A percentile compares a stretch with the other conserved stretches of the same genome.
phyloP scores from a whole-genome alignment of 768 basidiomycete species.

The Paxillus involutus region DNA sequence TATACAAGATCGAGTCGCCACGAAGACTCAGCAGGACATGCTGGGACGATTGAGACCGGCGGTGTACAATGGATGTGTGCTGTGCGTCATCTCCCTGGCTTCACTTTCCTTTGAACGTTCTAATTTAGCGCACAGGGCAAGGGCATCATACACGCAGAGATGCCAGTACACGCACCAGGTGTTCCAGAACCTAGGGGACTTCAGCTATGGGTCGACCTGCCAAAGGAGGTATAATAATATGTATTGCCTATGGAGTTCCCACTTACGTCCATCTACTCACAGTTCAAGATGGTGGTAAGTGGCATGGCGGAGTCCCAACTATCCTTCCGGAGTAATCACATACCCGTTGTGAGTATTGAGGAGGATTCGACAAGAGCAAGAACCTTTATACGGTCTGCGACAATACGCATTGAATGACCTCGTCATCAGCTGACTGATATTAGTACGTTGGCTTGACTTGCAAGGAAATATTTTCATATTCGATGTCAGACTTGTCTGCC shows the following conservation, averaged over 20 bases:
- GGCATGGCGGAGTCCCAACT: not conserved
- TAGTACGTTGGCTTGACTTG: not conserved
- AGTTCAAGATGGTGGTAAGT: conserved; percentile 77
- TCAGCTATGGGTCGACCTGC: conserved; percentile 86
- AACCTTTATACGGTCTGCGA: conserved; percentile 6
- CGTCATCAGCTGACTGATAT: not conserved
- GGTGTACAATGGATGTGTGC: conserved; percentile 97
- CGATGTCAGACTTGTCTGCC: not conserved
- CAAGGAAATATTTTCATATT: conserved; percentile 3
- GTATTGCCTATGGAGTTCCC: conserved; percentile 8
- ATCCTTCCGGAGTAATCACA: not conserved
- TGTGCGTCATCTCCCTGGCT: conserved; percentile 38
- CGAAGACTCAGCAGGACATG: conserved; percentile 90
- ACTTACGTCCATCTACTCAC: conserved; percentile 18
- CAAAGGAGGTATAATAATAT: conserved; percentile 52
- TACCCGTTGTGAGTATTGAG: not conserved
- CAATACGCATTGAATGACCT: not conserved
- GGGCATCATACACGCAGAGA: conserved; percentile 84
- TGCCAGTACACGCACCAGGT: conserved; percentile 77
- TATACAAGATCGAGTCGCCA: conserved; percentile 65
- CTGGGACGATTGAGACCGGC: conserved; percentile 71
- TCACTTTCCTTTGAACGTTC: conserved; percentile 2
- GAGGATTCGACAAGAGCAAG: not conserved
- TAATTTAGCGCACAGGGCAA: conserved; percentile 36
- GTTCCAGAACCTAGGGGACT: conserved; percentile 76